A percentile compares a stretch with the other conserved stretches of the same genome.
phyloP scores from a whole-genome alignment of 805 yeast species.

The Saccharomyces jurei region DNA sequence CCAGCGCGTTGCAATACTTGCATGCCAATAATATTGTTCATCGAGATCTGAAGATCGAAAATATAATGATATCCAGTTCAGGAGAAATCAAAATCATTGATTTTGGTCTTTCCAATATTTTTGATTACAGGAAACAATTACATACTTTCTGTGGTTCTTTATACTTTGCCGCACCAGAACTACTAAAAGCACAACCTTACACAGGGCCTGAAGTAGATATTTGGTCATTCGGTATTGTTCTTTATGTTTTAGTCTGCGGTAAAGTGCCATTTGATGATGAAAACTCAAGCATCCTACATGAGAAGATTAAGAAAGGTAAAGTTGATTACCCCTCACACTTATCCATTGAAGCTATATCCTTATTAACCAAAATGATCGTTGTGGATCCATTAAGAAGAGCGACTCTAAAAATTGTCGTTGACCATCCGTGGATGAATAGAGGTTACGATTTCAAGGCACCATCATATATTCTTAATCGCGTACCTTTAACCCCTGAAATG shows the following conservation, averaged over 20 bases:
- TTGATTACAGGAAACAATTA: constrained; percentile 58
- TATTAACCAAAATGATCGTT: constrained; percentile 81
- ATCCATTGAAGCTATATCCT: constrained; percentile 69
- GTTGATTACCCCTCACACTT: constrained; percentile 85
- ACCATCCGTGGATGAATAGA: constrained; percentile 91
- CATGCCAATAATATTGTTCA: constrained; percentile 93
- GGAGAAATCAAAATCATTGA: constrained; percentile 95
- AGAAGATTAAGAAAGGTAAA: constrained; percentile 83
- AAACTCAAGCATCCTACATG: constrained; percentile 83
- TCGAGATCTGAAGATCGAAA: constrained; percentile 92
- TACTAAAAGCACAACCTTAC: constrained; percentile 85
- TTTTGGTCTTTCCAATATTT: constrained; percentile 89
- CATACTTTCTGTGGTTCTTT: constrained; percentile 95
- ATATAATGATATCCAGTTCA: constrained; percentile 84
- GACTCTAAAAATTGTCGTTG: constrained; percentile 62
- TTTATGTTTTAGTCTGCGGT: constrained; percentile 93
- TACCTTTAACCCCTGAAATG: constrained; percentile 45
- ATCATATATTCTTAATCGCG: constrained; percentile 66
- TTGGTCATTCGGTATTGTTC: constrained; percentile 96
- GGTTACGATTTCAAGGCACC: constrained; percentile 73
- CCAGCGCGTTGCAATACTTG: constrained; percentile 86
- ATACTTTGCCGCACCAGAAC: constrained; percentile 97
- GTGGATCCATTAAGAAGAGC: constrained; percentile 84
- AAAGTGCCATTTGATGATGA: constrained; percentile 97
- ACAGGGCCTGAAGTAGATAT: constrained; percentile 96